Evolutionary conservation across 768 basidiomycete species (phyloP).

Genomic region (Daedalea quercina): DNA sequence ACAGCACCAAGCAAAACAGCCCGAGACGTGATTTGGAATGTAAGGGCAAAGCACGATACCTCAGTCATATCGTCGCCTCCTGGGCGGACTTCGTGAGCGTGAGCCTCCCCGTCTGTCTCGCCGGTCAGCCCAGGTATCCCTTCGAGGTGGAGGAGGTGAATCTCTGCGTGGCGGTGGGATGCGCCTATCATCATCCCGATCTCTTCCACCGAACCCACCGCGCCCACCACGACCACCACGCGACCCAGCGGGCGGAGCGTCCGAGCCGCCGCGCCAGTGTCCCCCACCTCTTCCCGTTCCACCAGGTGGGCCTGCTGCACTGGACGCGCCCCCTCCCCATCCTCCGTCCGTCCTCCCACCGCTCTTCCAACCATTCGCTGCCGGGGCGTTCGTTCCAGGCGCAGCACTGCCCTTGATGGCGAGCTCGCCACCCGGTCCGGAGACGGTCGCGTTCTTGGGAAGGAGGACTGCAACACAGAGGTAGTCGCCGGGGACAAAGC

Average conservation of each 20-base stretch:
- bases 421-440: slow-evolving; percentile 40
- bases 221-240: slow-evolving; percentile 40
- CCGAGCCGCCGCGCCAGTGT: slow-evolving; percentile 72
- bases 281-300: slow-evolving; percentile 49
- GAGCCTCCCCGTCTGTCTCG: slow-evolving; percentile 30
- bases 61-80: slow-evolving; percentile 24
- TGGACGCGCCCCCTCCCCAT: slow-evolving; percentile 36
- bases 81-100: slow-evolving; percentile 35
- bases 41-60: background rate
- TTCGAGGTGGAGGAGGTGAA: slow-evolving; percentile 37
- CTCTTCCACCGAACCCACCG: slow-evolving; percentile 21
- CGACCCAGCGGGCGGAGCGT: slow-evolving; percentile 33
- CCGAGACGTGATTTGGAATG: background rate
- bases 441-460: slow-evolving; percentile 50
- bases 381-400: slow-evolving; percentile 27
- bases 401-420: slow-evolving; percentile 43
- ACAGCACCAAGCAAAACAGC: no score
- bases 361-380: slow-evolving; percentile 29
- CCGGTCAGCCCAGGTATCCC: slow-evolving; percentile 23
- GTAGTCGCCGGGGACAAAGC: slow-evolving; percentile 78
- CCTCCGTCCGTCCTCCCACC: slow-evolving; percentile 37
- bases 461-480: slow-evolving; percentile 68
- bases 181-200: slow-evolving; percentile 31
- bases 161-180: slow-evolving; percentile 32
- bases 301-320: slow-evolving; percentile 26